Evolutionary conservation across 768 basidiomycete species (phyloP).

Genomic region (Fomitopsis pulvina): DNA sequence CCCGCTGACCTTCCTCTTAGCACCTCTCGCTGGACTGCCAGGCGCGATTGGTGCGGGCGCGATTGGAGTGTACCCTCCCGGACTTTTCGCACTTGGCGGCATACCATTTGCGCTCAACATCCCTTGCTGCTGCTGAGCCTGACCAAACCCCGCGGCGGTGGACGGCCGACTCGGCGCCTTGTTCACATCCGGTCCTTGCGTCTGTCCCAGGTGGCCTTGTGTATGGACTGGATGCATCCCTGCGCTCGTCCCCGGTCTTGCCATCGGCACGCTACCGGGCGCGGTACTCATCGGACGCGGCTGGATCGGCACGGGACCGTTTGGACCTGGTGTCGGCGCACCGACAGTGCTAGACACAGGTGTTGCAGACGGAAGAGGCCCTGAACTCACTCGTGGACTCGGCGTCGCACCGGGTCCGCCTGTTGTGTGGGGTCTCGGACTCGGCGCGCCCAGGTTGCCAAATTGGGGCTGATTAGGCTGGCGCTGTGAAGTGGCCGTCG

Average conservation of each 20-base stretch:
- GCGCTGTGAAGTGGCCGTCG: slow-evolving; percentile 15
- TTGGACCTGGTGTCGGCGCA: slow-evolving; percentile 1
- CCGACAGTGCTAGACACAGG: slow-evolving; percentile 13
- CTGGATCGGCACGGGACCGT: slow-evolving; percentile 15
- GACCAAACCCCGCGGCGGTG: slow-evolving; percentile 20
- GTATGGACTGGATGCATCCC: slow-evolving; percentile 17
- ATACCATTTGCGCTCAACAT: slow-evolving; percentile 11
- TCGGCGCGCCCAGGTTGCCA: slow-evolving; percentile 6
- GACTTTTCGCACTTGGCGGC: slow-evolving; percentile 6
- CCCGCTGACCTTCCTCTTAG: slow-evolving; percentile 15
- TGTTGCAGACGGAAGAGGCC: slow-evolving; percentile 19
- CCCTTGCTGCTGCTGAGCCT: slow-evolving; percentile 21
- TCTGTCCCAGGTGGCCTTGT: slow-evolving; percentile 11
- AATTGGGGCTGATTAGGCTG: slow-evolving; percentile 7
- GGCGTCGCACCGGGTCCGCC: slow-evolving; percentile 8
- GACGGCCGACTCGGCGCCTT: slow-evolving; percentile 21
- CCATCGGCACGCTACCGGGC: slow-evolving; percentile 15
- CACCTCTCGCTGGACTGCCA: slow-evolving; percentile 10
- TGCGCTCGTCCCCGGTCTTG: slow-evolving; percentile 25
- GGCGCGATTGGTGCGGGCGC: slow-evolving; percentile 15
- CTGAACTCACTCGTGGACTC: slow-evolving; percentile 13
- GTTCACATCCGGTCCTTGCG: slow-evolving; percentile 7
- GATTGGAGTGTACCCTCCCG: slow-evolving; percentile 16
- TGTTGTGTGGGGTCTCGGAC: slow-evolving; percentile 13
- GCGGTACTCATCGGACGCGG: slow-evolving; percentile 8